Conservation (phyloP, 225 moss, liverwort and hornwort species). For the Ulota crispa region DNA sequence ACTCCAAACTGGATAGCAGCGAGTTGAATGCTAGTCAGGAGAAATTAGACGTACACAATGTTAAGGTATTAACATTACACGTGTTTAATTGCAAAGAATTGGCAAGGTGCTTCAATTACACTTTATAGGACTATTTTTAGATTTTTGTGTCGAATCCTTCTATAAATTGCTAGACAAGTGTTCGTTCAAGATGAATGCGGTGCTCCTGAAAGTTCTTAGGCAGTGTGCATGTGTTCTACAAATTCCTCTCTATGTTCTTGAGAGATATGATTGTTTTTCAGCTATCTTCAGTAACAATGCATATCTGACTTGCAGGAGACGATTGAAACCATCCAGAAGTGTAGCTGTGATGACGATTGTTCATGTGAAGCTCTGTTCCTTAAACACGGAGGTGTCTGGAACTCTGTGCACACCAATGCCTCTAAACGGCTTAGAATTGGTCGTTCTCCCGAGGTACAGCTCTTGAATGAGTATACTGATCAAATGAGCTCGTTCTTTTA, state of each 20-base stretch:
- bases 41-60: slow-evolving; percentile 23
- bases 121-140: not conserved
- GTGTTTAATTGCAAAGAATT: slow-evolving; percentile 1
- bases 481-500: not conserved
- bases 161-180: slow-evolving; percentile 8
- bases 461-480: not conserved
- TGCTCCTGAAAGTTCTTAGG: slow-evolving; percentile 1
- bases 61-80: slow-evolving; percentile 36
- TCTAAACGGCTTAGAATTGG: slow-evolving; percentile 83
- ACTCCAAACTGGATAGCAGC: slow-evolving; percentile 33
- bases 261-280: not conserved
- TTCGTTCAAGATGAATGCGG: not conserved
- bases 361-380: slow-evolving; percentile 65
- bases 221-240: slow-evolving; percentile 5
- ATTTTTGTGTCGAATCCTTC: not conserved
- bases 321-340: slow-evolving; percentile 66
- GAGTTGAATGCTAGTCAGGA: slow-evolving; percentile 24
- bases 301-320: slow-evolving; percentile 40
- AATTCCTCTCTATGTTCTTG: not conserved
- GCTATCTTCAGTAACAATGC: not conserved
- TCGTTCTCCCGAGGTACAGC: slow-evolving; percentile 75
- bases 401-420: slow-evolving; percentile 68
- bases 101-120: not conserved
- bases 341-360: slow-evolving; percentile 89
- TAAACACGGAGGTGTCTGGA: slow-evolving; percentile 76